Conservation (phyloP, 164 flowering plant genomes). For the Magnolia kwangsiensis region DNA sequence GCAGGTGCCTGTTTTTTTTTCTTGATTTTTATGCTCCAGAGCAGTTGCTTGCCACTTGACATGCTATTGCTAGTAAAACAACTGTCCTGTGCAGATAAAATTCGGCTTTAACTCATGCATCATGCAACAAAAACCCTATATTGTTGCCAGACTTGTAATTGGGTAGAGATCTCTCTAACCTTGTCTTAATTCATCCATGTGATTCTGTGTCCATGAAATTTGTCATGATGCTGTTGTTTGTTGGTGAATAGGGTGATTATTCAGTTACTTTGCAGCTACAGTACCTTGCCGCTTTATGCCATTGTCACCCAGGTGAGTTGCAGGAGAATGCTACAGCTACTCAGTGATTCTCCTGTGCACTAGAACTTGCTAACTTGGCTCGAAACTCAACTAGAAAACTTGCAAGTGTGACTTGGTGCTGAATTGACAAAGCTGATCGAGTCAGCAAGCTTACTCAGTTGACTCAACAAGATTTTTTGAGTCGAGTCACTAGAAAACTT, state of each 20-base stretch:
- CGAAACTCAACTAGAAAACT: background rate
- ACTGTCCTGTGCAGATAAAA: conserved; percentile 5
- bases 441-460: no score
- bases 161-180: conserved; percentile 7
- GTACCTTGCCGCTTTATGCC: conserved; percentile 48
- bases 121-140: conserved; percentile 9
- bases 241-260: conserved; percentile 32
- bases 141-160: conserved; percentile 17
- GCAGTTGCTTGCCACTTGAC: background rate
- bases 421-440: no score
- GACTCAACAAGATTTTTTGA: no score
- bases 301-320: conserved; percentile 57
- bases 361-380: background rate
- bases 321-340: background rate
- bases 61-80: background rate
- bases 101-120: conserved; percentile 16
- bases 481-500: no score
- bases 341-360: background rate
- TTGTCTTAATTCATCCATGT: background rate
- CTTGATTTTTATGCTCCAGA: background rate
- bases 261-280: conserved; percentile 36
- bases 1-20: background rate
- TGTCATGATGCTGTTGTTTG: conserved; percentile 3
- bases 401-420: no score
- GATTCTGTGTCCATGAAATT: background rate